phyloP scores from a whole-genome alignment of 345 rosid species.

The Brassica napus region Da-Ae NC_063443.1:7325001-7325500 shows the following conservation, averaged over 20 bases:
- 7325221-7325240: constrained; percentile 67
- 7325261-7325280: constrained; percentile 79
- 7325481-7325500: constrained; percentile 92
- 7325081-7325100: constrained; percentile 99
- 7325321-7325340: constrained; percentile 91
- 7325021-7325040: constrained; percentile 1
- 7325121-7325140: constrained; percentile 95
- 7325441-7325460: constrained; percentile 90
- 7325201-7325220: constrained; percentile 61
- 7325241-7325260: constrained; percentile 93
- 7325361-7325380: constrained; percentile 2
- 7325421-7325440: constrained; percentile 65
- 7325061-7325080: constrained; percentile 21
- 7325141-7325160: constrained; percentile 59
- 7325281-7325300: constrained; percentile 88
- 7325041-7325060: background rate
- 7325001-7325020: constrained; percentile 14
- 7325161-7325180: constrained; percentile 50
- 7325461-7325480: constrained; percentile 96
- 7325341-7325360: constrained; percentile 85
- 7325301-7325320: constrained; percentile 92
- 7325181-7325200: constrained; percentile 57
- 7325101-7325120: constrained; percentile 93
- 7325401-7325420: background rate
- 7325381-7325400: constrained; percentile 13